Evolutionary conservation across 805 yeast genomes (phyloP).

Genomic region (Schizosaccharomyces octosporus): DNA sequence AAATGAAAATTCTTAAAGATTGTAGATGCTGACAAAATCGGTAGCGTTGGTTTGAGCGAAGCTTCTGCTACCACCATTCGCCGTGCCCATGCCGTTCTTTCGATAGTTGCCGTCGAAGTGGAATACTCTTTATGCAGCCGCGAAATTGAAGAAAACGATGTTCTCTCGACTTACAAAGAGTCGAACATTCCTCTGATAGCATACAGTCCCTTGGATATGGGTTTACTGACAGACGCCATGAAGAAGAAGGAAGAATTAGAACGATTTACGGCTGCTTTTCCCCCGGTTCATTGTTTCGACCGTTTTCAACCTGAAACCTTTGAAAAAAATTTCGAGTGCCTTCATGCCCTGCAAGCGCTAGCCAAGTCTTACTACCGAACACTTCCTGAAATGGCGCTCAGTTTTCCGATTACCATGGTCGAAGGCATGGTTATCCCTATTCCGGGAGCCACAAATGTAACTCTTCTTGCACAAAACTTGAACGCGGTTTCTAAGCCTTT

Average conservation of each 20-base stretch:
- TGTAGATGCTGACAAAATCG: conserved; percentile 38
- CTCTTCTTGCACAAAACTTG: background rate
- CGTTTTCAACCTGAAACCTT: conserved; percentile 37
- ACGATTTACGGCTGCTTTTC: background rate
- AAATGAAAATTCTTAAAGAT: conserved; percentile 30
- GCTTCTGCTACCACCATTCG: conserved; percentile 36
- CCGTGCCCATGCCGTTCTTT: conserved; percentile 29
- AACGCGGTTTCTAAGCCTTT: background rate
- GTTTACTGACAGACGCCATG: conserved; percentile 42
- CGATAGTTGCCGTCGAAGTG: conserved; percentile 46
- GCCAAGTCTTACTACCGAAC: background rate
- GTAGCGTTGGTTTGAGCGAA: conserved; percentile 55
- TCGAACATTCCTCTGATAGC: conserved; percentile 44
- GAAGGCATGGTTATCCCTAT: background rate
- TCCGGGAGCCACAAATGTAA: background rate
- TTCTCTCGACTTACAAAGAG: conserved; percentile 32
- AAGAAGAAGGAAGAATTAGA: conserved; percentile 18
- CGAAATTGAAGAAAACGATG: conserved; percentile 37
- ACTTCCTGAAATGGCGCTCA: background rate
- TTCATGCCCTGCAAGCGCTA: background rate
- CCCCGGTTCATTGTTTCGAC: conserved; percentile 30
- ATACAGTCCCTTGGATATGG: conserved; percentile 67
- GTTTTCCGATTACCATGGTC: background rate
- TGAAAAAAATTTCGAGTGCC: conserved; percentile 21
- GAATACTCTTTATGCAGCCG: conserved; percentile 53